Conservation (phyloP, 208 protist genomes). For the Trypanosoma lewisi region DNA sequence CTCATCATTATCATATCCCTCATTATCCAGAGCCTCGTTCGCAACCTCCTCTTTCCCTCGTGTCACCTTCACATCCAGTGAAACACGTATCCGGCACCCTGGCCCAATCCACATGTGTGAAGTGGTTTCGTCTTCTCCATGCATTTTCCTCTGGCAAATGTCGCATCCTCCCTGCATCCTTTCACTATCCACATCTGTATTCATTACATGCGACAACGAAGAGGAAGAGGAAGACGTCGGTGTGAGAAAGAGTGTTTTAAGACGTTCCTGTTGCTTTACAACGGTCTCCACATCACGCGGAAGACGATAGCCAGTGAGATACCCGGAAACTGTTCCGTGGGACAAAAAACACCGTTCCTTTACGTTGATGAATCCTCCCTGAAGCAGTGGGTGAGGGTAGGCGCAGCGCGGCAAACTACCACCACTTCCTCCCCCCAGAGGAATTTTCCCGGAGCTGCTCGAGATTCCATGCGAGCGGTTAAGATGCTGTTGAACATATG, state of each 20-base stretch:
- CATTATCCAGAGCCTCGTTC: too few relatives aligned
- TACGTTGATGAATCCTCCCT: slow-evolving; percentile 24
- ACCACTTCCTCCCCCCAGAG: background rate
- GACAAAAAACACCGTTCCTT: slow-evolving; percentile 12
- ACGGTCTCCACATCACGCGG: slow-evolving; percentile 21
- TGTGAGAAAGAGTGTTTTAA: slow-evolving; percentile 30
- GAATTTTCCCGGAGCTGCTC: background rate
- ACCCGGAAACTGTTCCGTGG: slow-evolving; percentile 25
- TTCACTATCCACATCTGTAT: background rate
- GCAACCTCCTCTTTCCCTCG: background rate
- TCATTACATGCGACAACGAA: background rate
- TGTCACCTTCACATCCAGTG: slow-evolving; percentile 8
- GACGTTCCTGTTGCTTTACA: slow-evolving; percentile 16
- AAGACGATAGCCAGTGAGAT: slow-evolving; percentile 9
- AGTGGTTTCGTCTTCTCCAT: background rate
- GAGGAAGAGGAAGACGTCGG: background rate
- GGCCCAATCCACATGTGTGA: slow-evolving; percentile 16
- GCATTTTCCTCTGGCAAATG: background rate
- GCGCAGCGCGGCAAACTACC: slow-evolving; percentile 16
- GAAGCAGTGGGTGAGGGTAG: slow-evolving; percentile 16
- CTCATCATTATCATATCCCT: background rate
- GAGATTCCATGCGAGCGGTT: background rate
- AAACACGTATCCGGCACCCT: slow-evolving; percentile 16
- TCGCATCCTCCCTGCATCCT: background rate
- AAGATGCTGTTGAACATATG: slow-evolving; percentile 30